phyloP scores from a whole-genome alignment of 371 early-diverging fungal genomes.

The Choanephora cucurbitarum region DNA sequence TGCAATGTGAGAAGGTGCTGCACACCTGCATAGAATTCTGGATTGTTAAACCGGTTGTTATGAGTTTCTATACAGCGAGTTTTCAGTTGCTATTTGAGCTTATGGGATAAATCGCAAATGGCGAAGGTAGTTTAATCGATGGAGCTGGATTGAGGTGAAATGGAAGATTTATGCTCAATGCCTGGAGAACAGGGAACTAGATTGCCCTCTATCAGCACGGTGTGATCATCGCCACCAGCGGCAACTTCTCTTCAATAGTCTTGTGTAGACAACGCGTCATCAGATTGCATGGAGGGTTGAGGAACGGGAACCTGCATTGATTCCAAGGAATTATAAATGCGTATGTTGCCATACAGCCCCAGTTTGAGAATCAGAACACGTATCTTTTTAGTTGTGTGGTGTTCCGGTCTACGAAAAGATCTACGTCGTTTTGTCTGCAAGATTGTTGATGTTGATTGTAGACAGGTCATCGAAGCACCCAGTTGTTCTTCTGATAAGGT shows the following conservation, averaged over 20 bases:
- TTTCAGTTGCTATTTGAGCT: conserved; percentile 7
- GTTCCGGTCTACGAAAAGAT: conserved; percentile 28
- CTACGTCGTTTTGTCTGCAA: conserved; percentile 18
- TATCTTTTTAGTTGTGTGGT: conserved; percentile 16
- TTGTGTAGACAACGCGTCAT: not conserved
- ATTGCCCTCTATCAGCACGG: conserved; percentile 12
- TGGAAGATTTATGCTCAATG: conserved; percentile 2
- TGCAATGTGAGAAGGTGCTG: not conserved
- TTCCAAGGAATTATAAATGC: conserved; percentile 10
- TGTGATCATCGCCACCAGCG: conserved; percentile 5
- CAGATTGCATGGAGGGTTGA: conserved; percentile 3
- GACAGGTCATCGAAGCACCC: conserved; percentile 2
- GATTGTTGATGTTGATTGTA: conserved; percentile 10
- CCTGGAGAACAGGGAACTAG: conserved; percentile 22
- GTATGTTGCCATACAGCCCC: not conserved
- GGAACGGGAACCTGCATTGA: not conserved
- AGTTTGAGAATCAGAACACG: conserved; percentile 21
- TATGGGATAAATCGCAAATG: not conserved
- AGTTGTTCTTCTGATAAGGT: conserved; percentile 15
- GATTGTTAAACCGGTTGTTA: not conserved
- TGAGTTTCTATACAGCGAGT: conserved; percentile 11
- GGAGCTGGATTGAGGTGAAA: not conserved
- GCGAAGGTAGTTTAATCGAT: conserved; percentile 1
- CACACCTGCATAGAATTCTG: not conserved
- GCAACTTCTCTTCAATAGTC: conserved; percentile 7